Conservation (phyloP, 495 filamentous ascomycete genomes). For the Aspergillus campestris region DNA sequence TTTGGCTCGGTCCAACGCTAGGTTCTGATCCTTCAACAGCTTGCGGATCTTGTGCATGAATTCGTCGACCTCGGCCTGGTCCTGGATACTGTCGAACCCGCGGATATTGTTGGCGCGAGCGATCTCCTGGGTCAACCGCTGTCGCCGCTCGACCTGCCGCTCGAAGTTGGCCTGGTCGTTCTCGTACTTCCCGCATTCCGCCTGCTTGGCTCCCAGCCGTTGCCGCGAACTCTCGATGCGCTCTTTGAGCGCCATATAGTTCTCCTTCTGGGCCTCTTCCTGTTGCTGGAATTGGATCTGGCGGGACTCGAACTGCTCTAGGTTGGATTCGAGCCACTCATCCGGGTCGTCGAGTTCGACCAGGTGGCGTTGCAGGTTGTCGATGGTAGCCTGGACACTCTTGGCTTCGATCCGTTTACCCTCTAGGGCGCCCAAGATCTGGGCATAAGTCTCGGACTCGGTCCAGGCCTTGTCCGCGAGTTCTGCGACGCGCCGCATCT, state of each 20-base stretch:
- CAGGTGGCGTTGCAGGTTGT: constrained; percentile 60
- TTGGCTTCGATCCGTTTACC: constrained; percentile 65
- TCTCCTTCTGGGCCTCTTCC: constrained; percentile 48
- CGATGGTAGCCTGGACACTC: constrained; percentile 54
- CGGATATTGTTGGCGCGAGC: constrained; percentile 73
- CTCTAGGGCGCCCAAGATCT: constrained; percentile 61
- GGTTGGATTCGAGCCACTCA: constrained; percentile 61
- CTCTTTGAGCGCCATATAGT: constrained; percentile 53
- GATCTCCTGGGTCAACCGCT: constrained; percentile 66
- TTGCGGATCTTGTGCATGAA: constrained; percentile 75
- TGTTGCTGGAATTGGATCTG: constrained; percentile 56
- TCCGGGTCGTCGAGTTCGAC: constrained; percentile 72
- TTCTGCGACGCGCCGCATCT: constrained; percentile 46
- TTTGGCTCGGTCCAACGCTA: constrained; percentile 63
- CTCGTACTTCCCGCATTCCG: constrained; percentile 74
- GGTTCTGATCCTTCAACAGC: constrained; percentile 66
- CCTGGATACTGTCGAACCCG: constrained; percentile 71
- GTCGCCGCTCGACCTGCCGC: constrained; percentile 59
- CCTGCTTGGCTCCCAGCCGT: constrained; percentile 59
- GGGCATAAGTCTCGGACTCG: constrained; percentile 51
- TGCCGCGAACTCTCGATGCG: constrained; percentile 51
- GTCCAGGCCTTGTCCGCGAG: constrained; percentile 52
- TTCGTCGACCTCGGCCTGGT: constrained; percentile 59
- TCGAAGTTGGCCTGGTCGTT: constrained; percentile 84
- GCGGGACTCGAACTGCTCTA: constrained; percentile 75